Conservation (phyloP, 169 alveolate species). For the Eimeria sp. region DNA sequence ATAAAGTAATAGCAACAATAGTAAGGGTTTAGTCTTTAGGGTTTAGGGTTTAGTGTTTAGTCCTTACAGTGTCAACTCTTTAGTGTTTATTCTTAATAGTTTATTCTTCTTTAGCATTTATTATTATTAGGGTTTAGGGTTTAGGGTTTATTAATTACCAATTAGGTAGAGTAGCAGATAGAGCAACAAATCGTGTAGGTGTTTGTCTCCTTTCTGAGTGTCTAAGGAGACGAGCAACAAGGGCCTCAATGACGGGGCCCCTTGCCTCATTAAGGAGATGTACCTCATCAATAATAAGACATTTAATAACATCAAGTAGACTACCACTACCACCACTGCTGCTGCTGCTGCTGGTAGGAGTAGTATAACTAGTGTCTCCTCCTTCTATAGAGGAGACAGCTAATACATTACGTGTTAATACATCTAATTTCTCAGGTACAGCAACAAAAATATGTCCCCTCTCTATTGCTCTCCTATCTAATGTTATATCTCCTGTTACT, state of each 20-base stretch:
- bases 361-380: too few species aligned
- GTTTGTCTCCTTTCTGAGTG: constrained; percentile 90
- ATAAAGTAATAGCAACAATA: background rate
- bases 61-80: too few species aligned
- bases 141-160: constrained; percentile 85
- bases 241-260: constrained; percentile 99
- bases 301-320: constrained; percentile 60
- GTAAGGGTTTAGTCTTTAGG: too few species aligned
- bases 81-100: too few species aligned
- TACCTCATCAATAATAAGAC: constrained; percentile 87
- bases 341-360: too few species aligned
- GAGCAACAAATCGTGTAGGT: constrained; percentile 95
- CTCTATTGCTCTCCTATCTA: constrained; percentile 95
- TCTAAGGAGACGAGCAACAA: constrained; percentile 98
- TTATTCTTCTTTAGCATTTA: too few species aligned
- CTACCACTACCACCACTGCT: background rate
- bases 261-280: constrained; percentile 99
- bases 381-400: constrained; percentile 89
- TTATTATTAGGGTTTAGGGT: background rate
- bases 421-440: constrained; percentile 99
- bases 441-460: constrained; percentile 98
- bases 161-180: constrained; percentile 99
- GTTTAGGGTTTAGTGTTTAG: too few species aligned
- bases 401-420: constrained; percentile 98
- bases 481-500: constrained; percentile 67